These are phyloP conservation scores for Nakazawaea molendinolei DNA, from an alignment of 805 yeast genomes.

Conservation along the genomic window DNA sequence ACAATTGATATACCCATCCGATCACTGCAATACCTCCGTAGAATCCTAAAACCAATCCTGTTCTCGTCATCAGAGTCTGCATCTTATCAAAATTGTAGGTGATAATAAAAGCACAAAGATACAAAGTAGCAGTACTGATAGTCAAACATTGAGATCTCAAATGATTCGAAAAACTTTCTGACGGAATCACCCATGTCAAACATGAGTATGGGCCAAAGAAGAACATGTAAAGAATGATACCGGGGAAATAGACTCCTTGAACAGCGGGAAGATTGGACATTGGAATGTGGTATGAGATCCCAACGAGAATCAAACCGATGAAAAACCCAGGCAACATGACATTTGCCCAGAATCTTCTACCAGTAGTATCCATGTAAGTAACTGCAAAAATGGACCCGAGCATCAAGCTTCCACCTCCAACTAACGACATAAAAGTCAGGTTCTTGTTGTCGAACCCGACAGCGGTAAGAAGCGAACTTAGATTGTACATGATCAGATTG, in stretches of 20 bases:
- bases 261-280: conserved; percentile 36
- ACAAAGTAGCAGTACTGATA: conserved; percentile 45
- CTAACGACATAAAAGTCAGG: conserved; percentile 60
- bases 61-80: conserved; percentile 50
- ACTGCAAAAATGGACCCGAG: conserved; percentile 65
- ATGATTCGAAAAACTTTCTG: conserved; percentile 54
- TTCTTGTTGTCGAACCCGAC: conserved; percentile 48
- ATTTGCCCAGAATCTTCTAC: conserved; percentile 58
- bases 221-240: conserved; percentile 56
- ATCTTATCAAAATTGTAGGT: conserved; percentile 57
- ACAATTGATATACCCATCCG: conserved; percentile 45
- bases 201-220: conserved; percentile 64
- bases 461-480: conserved; percentile 48
- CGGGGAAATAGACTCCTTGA: conserved; percentile 55
- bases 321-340: conserved; percentile 47
- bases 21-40: conserved; percentile 60
- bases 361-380: conserved; percentile 48
- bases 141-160: conserved; percentile 64
- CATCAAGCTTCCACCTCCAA: conserved; percentile 58
- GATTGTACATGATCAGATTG: conserved; percentile 59
- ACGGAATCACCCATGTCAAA: conserved; percentile 63
- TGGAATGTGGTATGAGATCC: conserved; percentile 44
- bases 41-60: conserved; percentile 60
- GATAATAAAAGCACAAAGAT: conserved; percentile 57
- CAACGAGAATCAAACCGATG: conserved; percentile 53